Conservation (phyloP, 2,329 filamentous ascomycete species). For the Fusarium austroafricanum region DNA sequence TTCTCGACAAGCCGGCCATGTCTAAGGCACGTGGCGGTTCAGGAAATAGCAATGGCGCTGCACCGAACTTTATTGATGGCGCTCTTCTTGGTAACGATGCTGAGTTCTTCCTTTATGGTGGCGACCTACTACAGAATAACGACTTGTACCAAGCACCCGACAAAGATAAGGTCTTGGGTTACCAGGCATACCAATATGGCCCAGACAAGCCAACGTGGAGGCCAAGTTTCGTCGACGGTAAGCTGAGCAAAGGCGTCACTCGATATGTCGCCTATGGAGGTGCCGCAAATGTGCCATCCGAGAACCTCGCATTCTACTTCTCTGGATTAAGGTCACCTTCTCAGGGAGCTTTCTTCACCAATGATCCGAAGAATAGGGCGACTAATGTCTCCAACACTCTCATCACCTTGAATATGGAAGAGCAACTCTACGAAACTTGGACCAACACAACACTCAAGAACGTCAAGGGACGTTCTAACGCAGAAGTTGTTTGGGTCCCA, state of each 20-base stretch:
- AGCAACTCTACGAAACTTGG: slow-evolving; percentile 65
- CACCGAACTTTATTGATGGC: slow-evolving; percentile 70
- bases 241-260: slow-evolving; percentile 62
- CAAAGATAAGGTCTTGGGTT: slow-evolving; percentile 60
- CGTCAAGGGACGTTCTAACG: slow-evolving; percentile 68
- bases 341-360: slow-evolving; percentile 62
- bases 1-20: slow-evolving; percentile 55
- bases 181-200: slow-evolving; percentile 66
- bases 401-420: slow-evolving; percentile 70
- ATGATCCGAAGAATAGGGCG: slow-evolving; percentile 52
- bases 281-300: slow-evolving; percentile 72
- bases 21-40: slow-evolving; percentile 60
- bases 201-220: slow-evolving; percentile 55
- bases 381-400: slow-evolving; percentile 65
- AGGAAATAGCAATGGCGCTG: slow-evolving; percentile 64
- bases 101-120: slow-evolving; percentile 74
- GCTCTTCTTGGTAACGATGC: slow-evolving; percentile 73
- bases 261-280: slow-evolving; percentile 74
- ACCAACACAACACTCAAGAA: slow-evolving; percentile 62
- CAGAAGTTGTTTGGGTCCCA: slow-evolving; percentile 80
- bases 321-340: slow-evolving; percentile 67
- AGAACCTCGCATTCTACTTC: slow-evolving; percentile 79
- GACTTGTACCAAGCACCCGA: slow-evolving; percentile 53
- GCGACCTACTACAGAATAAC: slow-evolving; percentile 56
- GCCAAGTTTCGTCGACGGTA: slow-evolving; percentile 55